Base-by-base conservation (phyloP, 345 rosid genomes). In the Hypericum androsaemum region DNA sequence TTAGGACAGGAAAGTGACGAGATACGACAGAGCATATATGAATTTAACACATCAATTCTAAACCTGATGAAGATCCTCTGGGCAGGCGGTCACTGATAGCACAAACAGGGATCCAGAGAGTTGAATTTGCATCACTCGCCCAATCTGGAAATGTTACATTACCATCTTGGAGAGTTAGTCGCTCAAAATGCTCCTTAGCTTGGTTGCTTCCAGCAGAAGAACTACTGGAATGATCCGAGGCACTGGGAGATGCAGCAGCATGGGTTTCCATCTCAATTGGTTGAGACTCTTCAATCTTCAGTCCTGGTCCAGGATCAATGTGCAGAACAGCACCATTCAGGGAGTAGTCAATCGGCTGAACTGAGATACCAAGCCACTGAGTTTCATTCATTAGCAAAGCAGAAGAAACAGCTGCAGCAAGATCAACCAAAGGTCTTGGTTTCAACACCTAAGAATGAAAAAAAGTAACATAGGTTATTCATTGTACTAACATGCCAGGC, bases 361-460 rank as follows among this genome's bases (percentile, higher is more conserved):
- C 86, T 37, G 76, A 78, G 61, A 92, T 73, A 64, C 98, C 98
- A 16, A 85, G 77, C 86, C 90, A 88, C 74, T 92, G 98, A 49
- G 80, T 77, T 78, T 92, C 98, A 66, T 88, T 88, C 67, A 92
- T 65, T 36, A 92, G 82, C 62, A 92, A 71, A 36, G 88, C 89
- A 43, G 96, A 84, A 47, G 94, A 85, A 66, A 82, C 66, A 42
- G 95, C 89, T 43, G 94, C 88, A 53, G 84, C 71, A 61, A 88
- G 90, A 77, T 92, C 98, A 70, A 92, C 98, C 66, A 92, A 69
- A 62, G 98, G 83, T 74, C 97, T 85, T 62, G 94, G 95, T 57
- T 81, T 80, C 63, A 69, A 81, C 58, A 92, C 95, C 98, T 88
- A 69, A 8, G 43, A 58, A 55, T 58, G 41, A 62, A 45, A 65